These are phyloP conservation scores for Alnus rubra DNA, from an alignment of 306 rosid genomes.

Conservation along the genomic window DNA sequence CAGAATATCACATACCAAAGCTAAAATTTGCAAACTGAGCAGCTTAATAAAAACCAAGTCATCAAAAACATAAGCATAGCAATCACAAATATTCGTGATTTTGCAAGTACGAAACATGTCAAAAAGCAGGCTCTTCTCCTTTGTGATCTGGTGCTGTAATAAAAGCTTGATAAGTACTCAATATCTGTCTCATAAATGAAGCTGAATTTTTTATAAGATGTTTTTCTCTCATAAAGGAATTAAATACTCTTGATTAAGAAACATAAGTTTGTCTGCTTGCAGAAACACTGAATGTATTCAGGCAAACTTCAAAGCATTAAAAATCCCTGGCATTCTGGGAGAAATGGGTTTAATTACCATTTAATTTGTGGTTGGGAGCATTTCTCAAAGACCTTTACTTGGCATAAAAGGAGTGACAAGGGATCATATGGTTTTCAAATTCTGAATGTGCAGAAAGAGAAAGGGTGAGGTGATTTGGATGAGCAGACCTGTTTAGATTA, in stretches of 20 bases:
- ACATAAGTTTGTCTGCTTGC: background rate
- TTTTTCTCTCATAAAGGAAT: background rate
- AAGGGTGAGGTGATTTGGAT: background rate
- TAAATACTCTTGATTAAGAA: background rate
- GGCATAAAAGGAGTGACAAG: background rate
- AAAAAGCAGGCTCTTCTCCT: background rate
- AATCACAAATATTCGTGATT: background rate
- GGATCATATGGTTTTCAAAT: background rate
- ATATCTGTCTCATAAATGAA: background rate
- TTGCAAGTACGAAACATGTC: background rate
- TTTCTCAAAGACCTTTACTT: slow-evolving; percentile 13
- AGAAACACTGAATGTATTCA: slow-evolving; percentile 2
- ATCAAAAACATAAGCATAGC: background rate
- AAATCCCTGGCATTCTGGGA: background rate
- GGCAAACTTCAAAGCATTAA: background rate
- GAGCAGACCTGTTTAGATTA: slow-evolving; percentile 16
- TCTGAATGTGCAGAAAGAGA: background rate
- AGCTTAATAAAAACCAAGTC: background rate
- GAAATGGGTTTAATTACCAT: slow-evolving; percentile 8
- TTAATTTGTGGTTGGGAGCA: slow-evolving; percentile 15
- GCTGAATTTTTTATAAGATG: slow-evolving; percentile 4
- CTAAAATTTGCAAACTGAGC: background rate
- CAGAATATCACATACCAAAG: background rate
- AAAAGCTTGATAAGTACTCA: background rate
- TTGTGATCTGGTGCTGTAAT: background rate